Base-by-base conservation (phyloP, 2,329 filamentous ascomycete genomes). In the Ceratocystis eucalypticola region DNA sequence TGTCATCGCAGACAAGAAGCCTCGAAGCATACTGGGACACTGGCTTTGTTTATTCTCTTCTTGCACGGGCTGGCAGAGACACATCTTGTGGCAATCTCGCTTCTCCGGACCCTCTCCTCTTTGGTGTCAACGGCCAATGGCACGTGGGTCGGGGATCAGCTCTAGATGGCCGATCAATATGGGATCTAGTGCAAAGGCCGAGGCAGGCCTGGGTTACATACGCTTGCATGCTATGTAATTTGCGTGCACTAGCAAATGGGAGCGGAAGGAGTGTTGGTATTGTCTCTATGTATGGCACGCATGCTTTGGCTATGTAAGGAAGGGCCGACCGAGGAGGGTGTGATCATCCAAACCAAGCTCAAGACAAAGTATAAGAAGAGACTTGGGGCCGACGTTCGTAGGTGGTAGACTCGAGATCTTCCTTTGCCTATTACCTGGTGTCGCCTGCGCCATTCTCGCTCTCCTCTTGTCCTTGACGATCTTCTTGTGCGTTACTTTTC, bases 61-160 rank as follows among this genome's bases (percentile, higher is more conserved):
- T 6, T 22, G 53, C 2, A 5, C 12, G 7, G 1, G 5, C 20
- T 57, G 7, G 5, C 48, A 20, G 53, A 28, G 53, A 15, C 22
- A 57, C 22, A 2, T 8, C 20, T 15, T n/a, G 53, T n/a, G 20
- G 25, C 28, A 59, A 59, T 59, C 12, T 59, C 55, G 55, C 55
- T 59, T 59, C 55, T 1, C 28, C 55, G 15, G 55, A 5, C 55
- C n/a, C 2, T n/a, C 28, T n/a, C 5, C 25, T 33, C 55, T n/a
- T 33, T 33, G 6, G 33, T 33, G 55, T n/a, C 28, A 59, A n/a
- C 55, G 6, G 15, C 28, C 28, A 59, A 59, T 33, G 55, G 55
- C 55, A 59, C 55, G 55, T 59, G 55, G 55, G 55, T 37, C 28
- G 55, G 55, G 17, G 55, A 59, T 59, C 55, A 59, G 55, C 55